phyloP scores from a whole-genome alignment of 2,329 filamentous ascomycete species.

The Remersonia thermophila region DNA sequence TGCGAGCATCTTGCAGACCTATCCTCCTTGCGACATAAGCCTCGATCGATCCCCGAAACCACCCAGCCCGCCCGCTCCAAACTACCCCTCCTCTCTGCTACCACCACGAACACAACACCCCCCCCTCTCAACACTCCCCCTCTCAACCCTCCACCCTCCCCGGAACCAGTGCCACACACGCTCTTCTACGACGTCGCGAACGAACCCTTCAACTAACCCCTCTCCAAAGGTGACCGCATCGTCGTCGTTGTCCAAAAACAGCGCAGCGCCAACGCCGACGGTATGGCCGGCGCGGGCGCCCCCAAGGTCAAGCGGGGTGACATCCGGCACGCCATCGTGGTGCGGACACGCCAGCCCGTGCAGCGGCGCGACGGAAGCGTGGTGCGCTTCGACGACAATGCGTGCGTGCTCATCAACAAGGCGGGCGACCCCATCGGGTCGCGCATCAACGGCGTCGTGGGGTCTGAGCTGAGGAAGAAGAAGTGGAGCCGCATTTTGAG shows the following conservation, averaged over 20 bases:
- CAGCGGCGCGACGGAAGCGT: slow-evolving; percentile 81
- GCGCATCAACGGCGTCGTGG: slow-evolving; percentile 84
- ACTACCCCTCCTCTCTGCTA: neutral
- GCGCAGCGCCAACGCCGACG: slow-evolving; percentile 61
- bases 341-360: slow-evolving; percentile 78
- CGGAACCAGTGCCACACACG: too few species aligned
- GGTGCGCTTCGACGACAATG: slow-evolving; percentile 93
- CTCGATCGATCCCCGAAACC: too few species aligned
- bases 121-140: slow-evolving; percentile 5
- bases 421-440: slow-evolving; percentile 89
- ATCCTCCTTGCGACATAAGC: neutral
- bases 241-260: slow-evolving; percentile 97
- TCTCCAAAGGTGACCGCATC: slow-evolving; percentile 96
- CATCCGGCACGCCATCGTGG: slow-evolving; percentile 89
- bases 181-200: too few species aligned
- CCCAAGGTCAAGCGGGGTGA: slow-evolving; percentile 94
- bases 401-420: slow-evolving; percentile 95
- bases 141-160: too few species aligned
- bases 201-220: too few species aligned
- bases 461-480: slow-evolving; percentile 75
- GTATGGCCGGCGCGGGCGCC: slow-evolving; percentile 57
- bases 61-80: too few species aligned
- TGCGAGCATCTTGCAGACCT: too few species aligned
- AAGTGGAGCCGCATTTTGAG: slow-evolving; percentile 98
- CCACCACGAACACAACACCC: slow-evolving; percentile 1